These are phyloP conservation scores for Petunia hybrid DNA, from an alignment of 305 asterid genomes.

Conservation along the genomic window DNA sequence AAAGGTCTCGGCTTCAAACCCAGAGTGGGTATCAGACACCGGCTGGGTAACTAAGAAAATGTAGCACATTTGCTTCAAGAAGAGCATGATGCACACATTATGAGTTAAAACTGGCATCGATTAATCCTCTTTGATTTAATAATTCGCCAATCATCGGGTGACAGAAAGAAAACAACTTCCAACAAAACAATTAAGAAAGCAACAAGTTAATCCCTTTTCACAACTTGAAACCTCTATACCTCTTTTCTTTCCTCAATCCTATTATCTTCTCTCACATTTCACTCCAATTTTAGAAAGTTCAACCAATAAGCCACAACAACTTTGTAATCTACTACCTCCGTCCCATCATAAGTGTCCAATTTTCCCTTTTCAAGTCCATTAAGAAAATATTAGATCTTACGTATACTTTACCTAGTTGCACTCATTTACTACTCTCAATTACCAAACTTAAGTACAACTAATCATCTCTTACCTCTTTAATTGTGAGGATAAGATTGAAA, in stretches of 20 bases:
- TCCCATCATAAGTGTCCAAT: no score
- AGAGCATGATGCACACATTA: not conserved
- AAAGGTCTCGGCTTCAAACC: no score
- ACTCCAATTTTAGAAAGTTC: not conserved
- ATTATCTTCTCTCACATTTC: slow-evolving; percentile 2
- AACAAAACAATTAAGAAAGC: not conserved
- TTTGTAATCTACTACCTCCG: no score
- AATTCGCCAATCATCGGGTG: not conserved
- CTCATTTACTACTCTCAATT: no score
- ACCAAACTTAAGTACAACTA: no score
- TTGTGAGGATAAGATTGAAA: no score
- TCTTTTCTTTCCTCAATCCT: not conserved
- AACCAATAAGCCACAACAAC: not conserved
- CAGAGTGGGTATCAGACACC: no score
- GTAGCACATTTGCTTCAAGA: not conserved
- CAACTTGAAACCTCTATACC: not conserved
- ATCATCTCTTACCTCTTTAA: no score
- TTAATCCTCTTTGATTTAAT: not conserved
- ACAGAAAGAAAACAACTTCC: not conserved
- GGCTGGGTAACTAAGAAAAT: no score
- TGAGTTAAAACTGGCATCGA: not conserved
- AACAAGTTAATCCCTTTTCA: not conserved
- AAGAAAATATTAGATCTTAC: no score
- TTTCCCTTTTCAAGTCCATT: no score
- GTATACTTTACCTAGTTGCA: no score